phyloP scores from a whole-genome alignment of 306 rosid species.

The Spatholobus suberectus region DNA sequence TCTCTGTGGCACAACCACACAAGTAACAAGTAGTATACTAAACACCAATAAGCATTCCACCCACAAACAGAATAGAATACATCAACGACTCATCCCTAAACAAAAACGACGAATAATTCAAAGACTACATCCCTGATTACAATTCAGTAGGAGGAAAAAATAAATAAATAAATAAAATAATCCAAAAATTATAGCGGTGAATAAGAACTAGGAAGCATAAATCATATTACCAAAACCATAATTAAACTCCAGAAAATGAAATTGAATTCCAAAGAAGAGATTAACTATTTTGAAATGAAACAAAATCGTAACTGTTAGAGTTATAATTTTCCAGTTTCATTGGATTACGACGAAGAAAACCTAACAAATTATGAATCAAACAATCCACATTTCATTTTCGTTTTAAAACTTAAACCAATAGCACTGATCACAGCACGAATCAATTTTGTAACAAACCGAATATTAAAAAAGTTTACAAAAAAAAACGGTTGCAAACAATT shows the following conservation, averaged over 20 bases:
- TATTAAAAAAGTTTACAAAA: not conserved
- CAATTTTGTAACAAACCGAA: slow-evolving; percentile 21
- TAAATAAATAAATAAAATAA: not conserved
- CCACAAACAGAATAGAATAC: slow-evolving; percentile 16
- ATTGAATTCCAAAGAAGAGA: slow-evolving; percentile 11
- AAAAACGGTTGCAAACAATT: slow-evolving; percentile 8
- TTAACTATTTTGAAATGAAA: not conserved
- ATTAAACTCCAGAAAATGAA: slow-evolving; percentile 1
- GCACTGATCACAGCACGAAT: not conserved
- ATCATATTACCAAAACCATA: not conserved
- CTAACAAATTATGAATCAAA: slow-evolving; percentile 12
- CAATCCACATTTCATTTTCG: not conserved
- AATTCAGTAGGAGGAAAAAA: not conserved
- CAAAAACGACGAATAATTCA: not conserved
- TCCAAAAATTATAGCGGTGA: not conserved
- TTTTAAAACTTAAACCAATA: not conserved
- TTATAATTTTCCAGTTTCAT: not conserved
- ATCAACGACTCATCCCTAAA: not conserved
- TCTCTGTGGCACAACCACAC: not conserved
- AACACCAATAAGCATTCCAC: not conserved
- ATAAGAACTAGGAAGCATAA: not conserved
- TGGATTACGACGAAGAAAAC: not conserved
- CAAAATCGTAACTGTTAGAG: not conserved
- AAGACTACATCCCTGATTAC: not conserved
- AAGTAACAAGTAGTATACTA: not conserved